phyloP scores from a whole-genome alignment of 2,329 filamentous ascomycete species.

The Chaetomium strumarium region DNA sequence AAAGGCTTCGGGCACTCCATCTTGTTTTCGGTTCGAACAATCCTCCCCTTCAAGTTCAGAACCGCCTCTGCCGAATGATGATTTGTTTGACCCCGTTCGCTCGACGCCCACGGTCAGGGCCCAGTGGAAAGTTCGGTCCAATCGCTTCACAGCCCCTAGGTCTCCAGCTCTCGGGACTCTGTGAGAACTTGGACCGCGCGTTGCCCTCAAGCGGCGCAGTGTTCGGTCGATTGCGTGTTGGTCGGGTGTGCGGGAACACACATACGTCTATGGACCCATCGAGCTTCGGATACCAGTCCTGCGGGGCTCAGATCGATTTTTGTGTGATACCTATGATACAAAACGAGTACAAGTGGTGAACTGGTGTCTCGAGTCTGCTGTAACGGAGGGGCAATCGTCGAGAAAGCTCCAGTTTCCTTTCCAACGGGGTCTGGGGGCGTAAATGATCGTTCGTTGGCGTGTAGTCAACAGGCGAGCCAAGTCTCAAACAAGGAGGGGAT shows the following conservation, averaged over 20 bases:
- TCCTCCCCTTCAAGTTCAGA: not conserved
- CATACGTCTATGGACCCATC: constrained; percentile 12
- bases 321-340: not conserved
- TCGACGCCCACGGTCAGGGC: not conserved
- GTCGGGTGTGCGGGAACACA: not conserved
- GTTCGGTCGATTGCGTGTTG: not conserved
- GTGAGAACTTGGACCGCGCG: not conserved
- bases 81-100: not conserved
- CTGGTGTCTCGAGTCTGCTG: not conserved
- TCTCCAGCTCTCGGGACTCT: constrained; percentile 6
- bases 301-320: not conserved
- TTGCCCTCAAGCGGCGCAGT: not conserved
- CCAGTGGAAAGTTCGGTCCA: not conserved
- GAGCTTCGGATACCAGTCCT: constrained; percentile 11
- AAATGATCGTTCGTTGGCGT: constrained; percentile 11
- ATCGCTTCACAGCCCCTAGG: not conserved
- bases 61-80: not conserved
- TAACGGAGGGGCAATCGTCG: not conserved
- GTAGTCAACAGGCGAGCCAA: constrained; percentile 3
- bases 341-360: not conserved
- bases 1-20: constrained; percentile 23
- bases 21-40: not conserved
- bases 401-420: not conserved
- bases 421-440: constrained; percentile 1
- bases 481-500: constrained; percentile 22